Base-by-base conservation (phyloP, 768 basidiomycete genomes). In the Suillus ampliporus region DNA sequence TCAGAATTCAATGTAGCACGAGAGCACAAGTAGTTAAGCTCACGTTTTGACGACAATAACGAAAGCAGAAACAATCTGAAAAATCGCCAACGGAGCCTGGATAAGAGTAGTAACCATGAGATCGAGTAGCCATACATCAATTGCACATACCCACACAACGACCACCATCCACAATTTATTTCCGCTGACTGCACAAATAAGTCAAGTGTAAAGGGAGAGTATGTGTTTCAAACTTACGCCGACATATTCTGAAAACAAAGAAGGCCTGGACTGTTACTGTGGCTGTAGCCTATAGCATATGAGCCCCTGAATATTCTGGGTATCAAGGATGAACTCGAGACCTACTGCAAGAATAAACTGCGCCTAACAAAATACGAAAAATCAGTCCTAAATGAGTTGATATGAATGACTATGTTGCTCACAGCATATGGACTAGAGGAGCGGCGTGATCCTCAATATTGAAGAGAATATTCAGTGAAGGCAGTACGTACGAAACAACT, bases 181-280 rank as follows among this genome's bases (percentile, higher is more conserved):
- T 47, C 46, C 13, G 23, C 46, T 47, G 23, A 47, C 46, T 47
- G 46, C 14, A 26, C 11, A 47, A 26, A 47, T 14, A 47, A 6
- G 46, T 26, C 23, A 47, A 47, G 46, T 13, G 46, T 14, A 26
- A 8, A 26, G 13, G 46, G 23, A 4, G 14, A 26, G 0, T 5
- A 46, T 23, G 11, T 14, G 2, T 31, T 38, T 38, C 5, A 47
- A 11, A 47, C 46, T 26, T 26, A 47, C 46, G 46, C 23, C 6
- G 46, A 47, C 46, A 47, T 47, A 47, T 47, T 47, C 46, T 47
- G 7, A 47, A 47, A 13, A 47, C 23, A 47, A 47, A 47, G 23
- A 47, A 47, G 23, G 46, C 23, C 46, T 47, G 46, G 23, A 47
- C 46, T 23, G 23, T 26, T 14, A 47, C 46, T 13, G 46, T 47